phyloP scores from a whole-genome alignment of 1,284 basidiomycete species.

The Trametes polyzona region DNA sequence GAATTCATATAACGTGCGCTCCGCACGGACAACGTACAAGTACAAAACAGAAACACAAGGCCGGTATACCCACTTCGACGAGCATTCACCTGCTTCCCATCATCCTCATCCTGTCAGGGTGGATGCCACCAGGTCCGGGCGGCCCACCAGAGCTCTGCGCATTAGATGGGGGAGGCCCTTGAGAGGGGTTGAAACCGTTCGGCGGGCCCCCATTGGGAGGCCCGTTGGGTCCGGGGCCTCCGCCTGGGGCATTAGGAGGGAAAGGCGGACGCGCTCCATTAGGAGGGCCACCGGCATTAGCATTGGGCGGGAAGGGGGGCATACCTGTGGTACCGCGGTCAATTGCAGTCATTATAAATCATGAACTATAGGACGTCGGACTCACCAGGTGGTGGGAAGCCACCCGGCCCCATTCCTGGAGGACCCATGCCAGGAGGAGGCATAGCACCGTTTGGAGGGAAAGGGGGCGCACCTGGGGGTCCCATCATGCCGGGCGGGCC shows the following conservation, averaged over 20 bases:
- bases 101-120: slow-evolving; percentile 88
- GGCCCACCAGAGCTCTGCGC: slow-evolving; percentile 30
- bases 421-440: slow-evolving; percentile 40
- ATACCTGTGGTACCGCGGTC: slow-evolving; percentile 23
- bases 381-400: slow-evolving; percentile 33
- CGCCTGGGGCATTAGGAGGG: slow-evolving; percentile 51
- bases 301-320: slow-evolving; percentile 66
- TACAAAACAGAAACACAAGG: neutral
- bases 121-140: slow-evolving; percentile 61
- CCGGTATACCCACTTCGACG: neutral
- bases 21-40: neutral
- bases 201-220: slow-evolving; percentile 39
- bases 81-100: slow-evolving; percentile 51
- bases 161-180: slow-evolving; percentile 36
- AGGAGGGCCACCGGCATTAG: slow-evolving; percentile 39
- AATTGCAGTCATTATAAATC: neutral
- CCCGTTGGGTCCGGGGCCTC: slow-evolving; percentile 39
- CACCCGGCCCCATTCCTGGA: slow-evolving; percentile 40
- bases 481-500: slow-evolving; percentile 54
- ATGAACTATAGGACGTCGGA: no score
- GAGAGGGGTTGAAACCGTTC: slow-evolving; percentile 39
- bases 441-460: slow-evolving; percentile 36
- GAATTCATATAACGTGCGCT: no score
- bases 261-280: slow-evolving; percentile 54
- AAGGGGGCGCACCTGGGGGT: slow-evolving; percentile 42